A percentile compares a stretch with the other conserved stretches of the same genome.
phyloP scores from a whole-genome alignment of 2,329 filamentous ascomycete species.

The Nemania bipapillata region DNA sequence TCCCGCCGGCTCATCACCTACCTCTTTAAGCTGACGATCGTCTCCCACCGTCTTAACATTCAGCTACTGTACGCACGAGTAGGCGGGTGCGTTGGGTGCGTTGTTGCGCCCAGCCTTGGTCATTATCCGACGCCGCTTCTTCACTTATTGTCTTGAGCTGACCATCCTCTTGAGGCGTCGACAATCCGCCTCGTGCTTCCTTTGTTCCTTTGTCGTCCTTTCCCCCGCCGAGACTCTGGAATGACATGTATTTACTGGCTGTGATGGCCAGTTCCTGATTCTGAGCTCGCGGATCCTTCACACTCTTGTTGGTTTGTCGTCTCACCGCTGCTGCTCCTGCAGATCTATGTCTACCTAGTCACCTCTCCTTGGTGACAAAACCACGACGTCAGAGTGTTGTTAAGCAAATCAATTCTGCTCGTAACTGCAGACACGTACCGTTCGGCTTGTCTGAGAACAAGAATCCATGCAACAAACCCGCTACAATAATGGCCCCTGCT shows the following conservation, averaged over 20 bases:
- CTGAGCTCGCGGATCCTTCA: constrained; percentile 44
- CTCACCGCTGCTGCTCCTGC: constrained; percentile 34
- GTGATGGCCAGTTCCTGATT: constrained; percentile 42
- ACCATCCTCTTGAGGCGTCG: constrained; percentile 30
- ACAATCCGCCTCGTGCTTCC: constrained; percentile 29
- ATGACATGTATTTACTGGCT: constrained; percentile 34
- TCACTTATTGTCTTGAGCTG: constrained; percentile 20
- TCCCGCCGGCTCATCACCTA: constrained; percentile 44
- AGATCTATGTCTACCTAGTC: constrained; percentile 30
- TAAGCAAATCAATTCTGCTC: not conserved
- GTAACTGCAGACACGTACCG: not conserved
- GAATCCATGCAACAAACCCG: constrained; percentile 6
- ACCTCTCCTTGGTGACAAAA: constrained; percentile 37
- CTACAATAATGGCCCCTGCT: constrained; percentile 57
- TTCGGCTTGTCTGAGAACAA: not conserved
- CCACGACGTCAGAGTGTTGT: not conserved
- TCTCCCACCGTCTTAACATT: constrained; percentile 29
- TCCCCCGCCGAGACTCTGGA: constrained; percentile 22
- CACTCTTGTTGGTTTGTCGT: constrained; percentile 30
- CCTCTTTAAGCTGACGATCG: constrained; percentile 48
- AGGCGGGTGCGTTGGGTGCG: constrained; percentile 14
- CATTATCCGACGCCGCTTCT: constrained; percentile 26
- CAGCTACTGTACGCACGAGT: no score
- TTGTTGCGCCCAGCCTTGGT: constrained; percentile 29
- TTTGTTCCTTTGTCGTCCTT: constrained; percentile 26